Evolutionary conservation across 2,329 filamentous ascomycete genomes (phyloP).

Genomic region (Neonectria magnoliae): DNA sequence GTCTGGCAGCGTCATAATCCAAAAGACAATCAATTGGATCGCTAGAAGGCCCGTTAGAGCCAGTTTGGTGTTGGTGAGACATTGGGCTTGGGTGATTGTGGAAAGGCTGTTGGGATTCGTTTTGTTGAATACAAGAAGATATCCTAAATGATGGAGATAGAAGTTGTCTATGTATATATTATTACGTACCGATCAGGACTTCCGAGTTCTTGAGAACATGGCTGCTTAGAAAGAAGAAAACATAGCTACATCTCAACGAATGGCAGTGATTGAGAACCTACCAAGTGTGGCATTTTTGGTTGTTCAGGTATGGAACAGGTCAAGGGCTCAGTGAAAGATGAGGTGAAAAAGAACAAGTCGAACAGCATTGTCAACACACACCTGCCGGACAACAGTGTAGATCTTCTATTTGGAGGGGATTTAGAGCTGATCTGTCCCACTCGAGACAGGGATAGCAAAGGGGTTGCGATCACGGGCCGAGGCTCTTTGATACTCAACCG

Average conservation of each 20-base stretch:
- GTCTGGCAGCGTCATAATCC: too few species aligned
- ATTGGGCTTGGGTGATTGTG: neutral
- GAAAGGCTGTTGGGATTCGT: neutral
- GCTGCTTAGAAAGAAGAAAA: neutral
- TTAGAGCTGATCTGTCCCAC: too few species aligned
- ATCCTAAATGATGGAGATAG: neutral
- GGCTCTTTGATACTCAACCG: neutral
- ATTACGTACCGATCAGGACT: neutral
- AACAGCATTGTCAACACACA: neutral
- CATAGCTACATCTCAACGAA: neutral
- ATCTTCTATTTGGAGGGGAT: too few species aligned
- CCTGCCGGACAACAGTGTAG: neutral
- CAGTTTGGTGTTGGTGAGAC: neutral
- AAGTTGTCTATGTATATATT: neutral
- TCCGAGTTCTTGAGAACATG: neutral
- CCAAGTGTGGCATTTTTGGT: neutral
- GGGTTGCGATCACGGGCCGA: too few species aligned
- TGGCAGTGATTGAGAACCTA: neutral
- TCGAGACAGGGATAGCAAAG: too few species aligned
- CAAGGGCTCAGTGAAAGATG: neutral
- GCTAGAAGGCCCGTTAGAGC: neutral
- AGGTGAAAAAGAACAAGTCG: neutral
- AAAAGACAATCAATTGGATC: neutral
- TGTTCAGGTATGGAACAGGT: too few species aligned
- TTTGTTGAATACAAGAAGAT: neutral